These are phyloP conservation scores for Phaeotremella fagi DNA, from an alignment of 768 basidiomycete genomes.

Conservation along the genomic window DNA sequence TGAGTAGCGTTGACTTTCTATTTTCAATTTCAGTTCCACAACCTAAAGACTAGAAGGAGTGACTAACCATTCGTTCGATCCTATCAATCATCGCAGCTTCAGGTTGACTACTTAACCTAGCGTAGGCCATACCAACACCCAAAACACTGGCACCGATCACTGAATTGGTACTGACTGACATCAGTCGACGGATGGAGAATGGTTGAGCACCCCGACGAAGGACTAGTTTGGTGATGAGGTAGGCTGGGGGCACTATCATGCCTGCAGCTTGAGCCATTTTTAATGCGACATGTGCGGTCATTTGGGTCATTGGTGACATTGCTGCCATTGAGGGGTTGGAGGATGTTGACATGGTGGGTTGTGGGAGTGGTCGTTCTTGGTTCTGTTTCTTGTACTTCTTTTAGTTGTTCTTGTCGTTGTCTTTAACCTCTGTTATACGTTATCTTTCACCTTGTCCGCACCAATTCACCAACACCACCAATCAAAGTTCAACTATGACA, in stretches of 20 bases:
- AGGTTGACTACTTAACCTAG: constrained; percentile 25
- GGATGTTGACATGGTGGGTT: constrained; percentile 19
- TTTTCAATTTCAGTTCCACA: neutral
- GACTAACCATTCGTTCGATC: constrained; percentile 32
- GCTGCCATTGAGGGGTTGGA: constrained; percentile 16
- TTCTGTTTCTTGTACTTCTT: neutral
- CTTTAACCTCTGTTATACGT: too few species aligned
- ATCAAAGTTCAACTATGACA: too few species aligned
- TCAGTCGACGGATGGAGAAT: constrained; percentile 32
- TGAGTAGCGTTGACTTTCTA: constrained; percentile 29
- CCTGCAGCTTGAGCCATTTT: constrained; percentile 38
- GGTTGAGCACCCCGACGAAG: constrained; percentile 14
- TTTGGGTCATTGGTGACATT: constrained; percentile 25
- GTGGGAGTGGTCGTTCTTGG: neutral
- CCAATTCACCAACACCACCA: too few species aligned
- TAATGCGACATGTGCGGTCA: constrained; percentile 38
- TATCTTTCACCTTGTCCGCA: too few species aligned
- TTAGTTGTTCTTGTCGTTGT: too few species aligned
- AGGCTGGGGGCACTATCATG: constrained; percentile 37
- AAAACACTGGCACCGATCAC: constrained; percentile 22
- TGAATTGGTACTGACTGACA: constrained; percentile 18
- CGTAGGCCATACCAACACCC: constrained; percentile 19
- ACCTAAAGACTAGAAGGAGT: neutral
- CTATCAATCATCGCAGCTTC: constrained; percentile 28
- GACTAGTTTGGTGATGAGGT: constrained; percentile 28